These are phyloP conservation scores for Monascus ruber DNA, from an alignment of 2,329 filamentous ascomycete genomes.

Conservation along the genomic window DNA sequence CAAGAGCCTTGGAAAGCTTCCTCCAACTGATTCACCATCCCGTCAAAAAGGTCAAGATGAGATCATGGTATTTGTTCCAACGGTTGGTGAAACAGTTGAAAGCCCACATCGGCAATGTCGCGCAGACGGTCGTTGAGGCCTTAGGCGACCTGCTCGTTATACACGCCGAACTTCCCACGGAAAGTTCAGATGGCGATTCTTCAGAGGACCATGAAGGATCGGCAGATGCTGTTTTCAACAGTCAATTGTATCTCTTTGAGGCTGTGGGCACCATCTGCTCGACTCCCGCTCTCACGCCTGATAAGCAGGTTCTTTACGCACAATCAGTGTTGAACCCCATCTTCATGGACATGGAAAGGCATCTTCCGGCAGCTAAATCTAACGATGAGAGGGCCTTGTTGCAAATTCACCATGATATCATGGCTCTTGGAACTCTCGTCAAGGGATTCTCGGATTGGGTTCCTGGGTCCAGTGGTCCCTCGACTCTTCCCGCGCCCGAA, in stretches of 20 bases:
- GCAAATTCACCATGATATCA: constrained; percentile 92
- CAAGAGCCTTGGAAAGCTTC: constrained; percentile 80
- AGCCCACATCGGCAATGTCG: constrained; percentile 73
- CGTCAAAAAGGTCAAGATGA: constrained; percentile 72
- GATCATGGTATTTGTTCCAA: constrained; percentile 96
- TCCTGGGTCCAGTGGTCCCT: constrained; percentile 44
- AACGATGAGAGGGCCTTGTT: constrained; percentile 72
- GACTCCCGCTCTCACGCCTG: constrained; percentile 59
- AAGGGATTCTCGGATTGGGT: constrained; percentile 88
- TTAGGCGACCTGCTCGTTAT: constrained; percentile 81
- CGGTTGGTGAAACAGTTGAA: constrained; percentile 83
- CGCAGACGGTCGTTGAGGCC: constrained; percentile 82
- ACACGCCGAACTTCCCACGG: constrained; percentile 73
- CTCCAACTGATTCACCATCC: constrained; percentile 81
- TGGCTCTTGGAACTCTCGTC: constrained; percentile 86
- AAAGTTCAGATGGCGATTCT: constrained; percentile 67
- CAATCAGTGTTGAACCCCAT: constrained; percentile 81
- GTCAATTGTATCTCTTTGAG: constrained; percentile 88
- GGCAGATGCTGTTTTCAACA: constrained; percentile 80
- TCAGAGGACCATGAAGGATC: constrained; percentile 86
- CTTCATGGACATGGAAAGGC: constrained; percentile 76
- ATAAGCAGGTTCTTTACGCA: constrained; percentile 79
- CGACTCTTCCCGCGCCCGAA: constrained; percentile 48
- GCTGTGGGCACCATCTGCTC: constrained; percentile 89
- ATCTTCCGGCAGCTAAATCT: constrained; percentile 62